Evolutionary conservation across 2,329 filamentous ascomycete species (phyloP).

Genomic region (Calonectria pseudoturangicola): DNA sequence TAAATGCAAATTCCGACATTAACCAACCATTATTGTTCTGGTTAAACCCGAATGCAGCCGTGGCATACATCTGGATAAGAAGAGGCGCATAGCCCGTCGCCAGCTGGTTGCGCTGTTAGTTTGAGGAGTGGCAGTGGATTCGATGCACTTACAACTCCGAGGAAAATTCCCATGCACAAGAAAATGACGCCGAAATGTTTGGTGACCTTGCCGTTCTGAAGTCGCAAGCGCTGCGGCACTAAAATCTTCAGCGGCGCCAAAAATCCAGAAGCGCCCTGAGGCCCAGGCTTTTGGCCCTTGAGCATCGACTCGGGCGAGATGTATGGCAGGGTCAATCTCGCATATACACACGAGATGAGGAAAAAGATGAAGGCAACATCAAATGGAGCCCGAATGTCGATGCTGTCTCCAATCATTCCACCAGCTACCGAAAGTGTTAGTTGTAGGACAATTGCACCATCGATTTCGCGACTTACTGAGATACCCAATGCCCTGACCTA

Average conservation of each 20-base stretch:
- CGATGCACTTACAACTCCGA: conserved; percentile 73
- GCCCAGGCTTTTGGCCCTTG: conserved; percentile 54
- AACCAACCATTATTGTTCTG: conserved; percentile 75
- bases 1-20: conserved; percentile 73
- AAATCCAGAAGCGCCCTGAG: conserved; percentile 69
- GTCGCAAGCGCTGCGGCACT: conserved; percentile 72
- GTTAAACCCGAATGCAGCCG: conserved; percentile 71
- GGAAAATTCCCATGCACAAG: conserved; percentile 79
- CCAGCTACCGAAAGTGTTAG: conserved; percentile 65
- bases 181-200: conserved; percentile 78
- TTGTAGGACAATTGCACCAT: too few relatives aligned
- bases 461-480: conserved; percentile 62
- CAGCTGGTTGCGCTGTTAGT: conserved; percentile 61
- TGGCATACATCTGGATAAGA: conserved; percentile 76
- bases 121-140: not conserved
- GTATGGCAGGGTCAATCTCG: conserved; percentile 66
- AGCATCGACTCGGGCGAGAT: conserved; percentile 67
- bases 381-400: conserved; percentile 79
- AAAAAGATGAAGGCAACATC: conserved; percentile 77
- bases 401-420: conserved; percentile 77
- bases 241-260: conserved; percentile 79
- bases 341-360: conserved; percentile 65
- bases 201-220: conserved; percentile 68
- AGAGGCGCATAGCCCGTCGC: conserved; percentile 81
- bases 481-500: conserved; percentile 79